Evolutionary conservation across 768 basidiomycete species (phyloP).

Genomic region (Boletellus sp.): DNA sequence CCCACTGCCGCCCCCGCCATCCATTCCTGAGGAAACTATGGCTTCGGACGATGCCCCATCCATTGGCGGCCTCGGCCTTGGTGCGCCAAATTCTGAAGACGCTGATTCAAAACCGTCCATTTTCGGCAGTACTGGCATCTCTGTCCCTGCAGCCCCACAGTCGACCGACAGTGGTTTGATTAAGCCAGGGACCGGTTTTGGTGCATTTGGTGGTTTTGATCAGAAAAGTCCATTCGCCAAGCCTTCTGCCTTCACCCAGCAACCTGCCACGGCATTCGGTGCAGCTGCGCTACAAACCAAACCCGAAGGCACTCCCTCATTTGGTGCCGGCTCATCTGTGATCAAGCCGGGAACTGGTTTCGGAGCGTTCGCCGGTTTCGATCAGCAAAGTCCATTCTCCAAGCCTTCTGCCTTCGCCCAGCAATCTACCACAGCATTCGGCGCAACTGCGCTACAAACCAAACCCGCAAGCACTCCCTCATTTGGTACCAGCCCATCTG

Average conservation of each 20-base stretch:
- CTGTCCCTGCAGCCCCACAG: conserved; percentile 10
- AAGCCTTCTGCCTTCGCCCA: neutral
- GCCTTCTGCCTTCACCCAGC: conserved; percentile 19
- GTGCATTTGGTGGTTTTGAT: conserved; percentile 24
- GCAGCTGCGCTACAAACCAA: too few species aligned
- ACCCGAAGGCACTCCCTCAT: too few species aligned
- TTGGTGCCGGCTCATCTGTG: neutral
- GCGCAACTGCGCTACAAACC: too few species aligned
- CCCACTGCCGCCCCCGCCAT: neutral
- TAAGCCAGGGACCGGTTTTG: conserved; percentile 37
- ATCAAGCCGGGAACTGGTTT: conserved; percentile 37
- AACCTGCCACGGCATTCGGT: too few species aligned
- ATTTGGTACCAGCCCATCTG: too few species aligned
- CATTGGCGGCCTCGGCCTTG: conserved; percentile 32
- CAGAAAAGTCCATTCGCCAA: conserved; percentile 27
- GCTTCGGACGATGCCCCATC: conserved; percentile 29
- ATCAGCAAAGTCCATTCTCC: conserved; percentile 26
- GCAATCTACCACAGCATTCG: too few species aligned
- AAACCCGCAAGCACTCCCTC: too few species aligned
- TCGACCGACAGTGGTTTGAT: conserved; percentile 21
- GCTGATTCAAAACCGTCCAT: conserved; percentile 29
- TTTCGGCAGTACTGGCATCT: conserved; percentile 27
- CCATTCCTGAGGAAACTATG: conserved; percentile 31
- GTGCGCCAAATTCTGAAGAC: conserved; percentile 20
- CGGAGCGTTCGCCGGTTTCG: conserved; percentile 27